Conservation (phyloP, 176 grass and related monocot genomes). For the Zea luxurians region DNA sequence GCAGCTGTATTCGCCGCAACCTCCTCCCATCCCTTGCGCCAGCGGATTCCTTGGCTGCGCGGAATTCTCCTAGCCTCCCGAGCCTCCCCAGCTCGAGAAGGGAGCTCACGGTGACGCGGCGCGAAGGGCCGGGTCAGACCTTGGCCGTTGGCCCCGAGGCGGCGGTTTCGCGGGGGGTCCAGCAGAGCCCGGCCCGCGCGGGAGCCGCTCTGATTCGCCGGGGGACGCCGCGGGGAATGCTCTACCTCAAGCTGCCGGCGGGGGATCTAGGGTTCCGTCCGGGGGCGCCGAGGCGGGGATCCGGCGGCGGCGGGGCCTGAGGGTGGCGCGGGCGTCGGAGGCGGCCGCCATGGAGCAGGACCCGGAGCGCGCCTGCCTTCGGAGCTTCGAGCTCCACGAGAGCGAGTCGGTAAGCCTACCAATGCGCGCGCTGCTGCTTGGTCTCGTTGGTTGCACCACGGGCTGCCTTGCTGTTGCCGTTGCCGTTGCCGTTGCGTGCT, state of each 20-base stretch:
- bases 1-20: conserved; percentile 35
- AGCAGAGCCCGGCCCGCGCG: background rate
- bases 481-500: background rate
- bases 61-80: conserved; percentile 26
- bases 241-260: conserved; percentile 72
- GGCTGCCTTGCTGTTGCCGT: background rate
- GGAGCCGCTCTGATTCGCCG: conserved; percentile 35
- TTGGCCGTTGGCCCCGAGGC: background rate
- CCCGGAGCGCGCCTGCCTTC: conserved; percentile 43
- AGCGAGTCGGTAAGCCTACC: conserved; percentile 60
- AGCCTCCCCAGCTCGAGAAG: background rate
- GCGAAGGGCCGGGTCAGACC: background rate
- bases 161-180: conserved; percentile 5
- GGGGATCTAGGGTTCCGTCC: conserved; percentile 53
- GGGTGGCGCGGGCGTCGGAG: conserved; percentile 30
- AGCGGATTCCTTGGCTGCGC: conserved; percentile 33
- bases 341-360: conserved; percentile 28
- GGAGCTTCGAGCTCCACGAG: conserved; percentile 73
- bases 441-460: background rate
- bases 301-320: conserved; percentile 32
- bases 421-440: conserved; percentile 11
- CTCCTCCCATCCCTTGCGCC: conserved; percentile 15
- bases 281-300: conserved; percentile 30
- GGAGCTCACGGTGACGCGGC: background rate
- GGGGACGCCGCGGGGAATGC: conserved; percentile 48